Evolutionary conservation across 2,329 filamentous ascomycete genomes (phyloP), one percentile per base, ranked within the genome.

Genomic region (Talaromyces amestolkiae): DNA sequence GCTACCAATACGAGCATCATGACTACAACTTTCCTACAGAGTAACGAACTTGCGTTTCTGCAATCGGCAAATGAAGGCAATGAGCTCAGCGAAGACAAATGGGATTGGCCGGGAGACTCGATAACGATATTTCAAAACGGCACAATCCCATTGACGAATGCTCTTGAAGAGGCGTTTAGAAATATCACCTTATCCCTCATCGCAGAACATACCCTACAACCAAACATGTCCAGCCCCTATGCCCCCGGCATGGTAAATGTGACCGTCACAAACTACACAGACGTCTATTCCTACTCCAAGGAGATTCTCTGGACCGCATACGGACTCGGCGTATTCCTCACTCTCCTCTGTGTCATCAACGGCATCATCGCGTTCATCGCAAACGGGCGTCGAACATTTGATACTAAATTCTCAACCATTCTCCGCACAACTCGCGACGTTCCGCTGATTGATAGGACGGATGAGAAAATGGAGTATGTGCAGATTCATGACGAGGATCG

Each of bases 151-250:
- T n/a, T 59, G 22, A 31, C 17, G 10, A 27, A 49, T 22, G 43
- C 24, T 27, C 24, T 61, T n/a, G 41, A 49, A 37, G 41, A 61
- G n/a, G 39, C 27, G 13, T 61, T 61, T 11, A 35, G 58, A 15
- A 49, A 61, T 24, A 37, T 35, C 3, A 61, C 27, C 1, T n/a
- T 61, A 8, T 61, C 58, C 22, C 58, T 61, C 7, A 49, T 61
- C 17, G 39, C 24, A 6, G 3, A 61, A 49, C 22, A 35, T 33
- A 22, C 45, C n/a, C 58, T 51, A 5, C 58, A 61, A n/a, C 43
- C 58, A 10, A 61, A 47, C 45, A 37, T 51, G 43, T 39, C 31
- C 45, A 61, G 45, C 31, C 59, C 45, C 22, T 61, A 49, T 39
- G 33, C 22, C 4, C 31, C 19, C 1, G 39, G 41, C 2, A 61